A percentile compares a stretch with the other conserved stretches of the same genome.
These are phyloP conservation scores for Pseudocercospora musae DNA, from an alignment of 2,329 filamentous ascomycete species.

Conservation along the genomic window DNA sequence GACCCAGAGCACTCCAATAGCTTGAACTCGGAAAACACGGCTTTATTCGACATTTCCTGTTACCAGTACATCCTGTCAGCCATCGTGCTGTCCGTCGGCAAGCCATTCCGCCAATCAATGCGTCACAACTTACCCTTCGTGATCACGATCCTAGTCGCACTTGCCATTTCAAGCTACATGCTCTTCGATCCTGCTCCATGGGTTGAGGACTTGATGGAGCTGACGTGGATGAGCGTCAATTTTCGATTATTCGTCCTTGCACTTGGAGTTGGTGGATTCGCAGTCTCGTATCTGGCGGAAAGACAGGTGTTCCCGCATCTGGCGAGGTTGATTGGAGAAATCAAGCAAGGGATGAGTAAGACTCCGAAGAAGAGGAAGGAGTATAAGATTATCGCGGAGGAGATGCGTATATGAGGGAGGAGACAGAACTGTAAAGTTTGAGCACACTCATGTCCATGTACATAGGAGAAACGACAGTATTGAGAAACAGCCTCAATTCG, in stretches of 20 bases:
- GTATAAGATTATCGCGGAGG: slow-evolving; percentile 78
- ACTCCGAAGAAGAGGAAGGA: slow-evolving; percentile 72
- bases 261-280: slow-evolving; percentile 68
- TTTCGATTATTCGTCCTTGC: slow-evolving; percentile 72
- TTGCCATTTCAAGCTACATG: slow-evolving; percentile 74
- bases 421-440: not conserved
- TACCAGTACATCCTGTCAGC: slow-evolving; percentile 94
- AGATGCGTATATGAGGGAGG: slow-evolving; percentile 40
- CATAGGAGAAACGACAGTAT: not conserved
- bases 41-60: slow-evolving; percentile 83
- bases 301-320: slow-evolving; percentile 65
- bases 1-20: slow-evolving; percentile 78
- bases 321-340: slow-evolving; percentile 63
- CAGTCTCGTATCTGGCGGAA: slow-evolving; percentile 68
- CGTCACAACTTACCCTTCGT: slow-evolving; percentile 82
- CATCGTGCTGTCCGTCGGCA: slow-evolving; percentile 84
- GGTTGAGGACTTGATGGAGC: slow-evolving; percentile 74
- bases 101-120: slow-evolving; percentile 80
- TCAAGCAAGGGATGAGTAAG: slow-evolving; percentile 56
- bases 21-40: slow-evolving; percentile 89
- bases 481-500: not conserved
- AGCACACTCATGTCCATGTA: not conserved
- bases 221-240: slow-evolving; percentile 69
- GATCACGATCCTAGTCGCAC: slow-evolving; percentile 65
- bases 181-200: slow-evolving; percentile 68